Evolutionary conservation across 805 yeast species (phyloP), one percentile per base, ranked within the genome.

Genomic region (Diddensiella transvaalensis): DNA sequence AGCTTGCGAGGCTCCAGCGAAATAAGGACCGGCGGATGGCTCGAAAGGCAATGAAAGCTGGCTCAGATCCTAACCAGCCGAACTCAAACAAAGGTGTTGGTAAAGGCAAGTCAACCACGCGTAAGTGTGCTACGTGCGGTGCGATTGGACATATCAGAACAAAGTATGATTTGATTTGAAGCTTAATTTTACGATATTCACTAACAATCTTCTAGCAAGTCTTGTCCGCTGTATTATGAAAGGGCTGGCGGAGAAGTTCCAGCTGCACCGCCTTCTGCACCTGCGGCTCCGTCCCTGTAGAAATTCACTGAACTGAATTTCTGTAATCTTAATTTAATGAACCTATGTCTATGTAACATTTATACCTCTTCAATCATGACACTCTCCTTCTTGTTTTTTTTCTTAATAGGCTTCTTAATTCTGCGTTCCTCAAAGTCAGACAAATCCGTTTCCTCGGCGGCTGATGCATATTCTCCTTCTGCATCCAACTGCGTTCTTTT

Each of bases 51-150:
- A 70, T 60, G 66, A 78, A 67, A 72, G 72, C 44, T 57, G 64
- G 44, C 54, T 63, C 52, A 47, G 60, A 55, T 19, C 47, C 42
- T 29, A 44, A 41, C 24, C 49, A 50, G 13, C 42, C 50, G 8
- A 47, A 47, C 6, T 51, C 59, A 30, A 85, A 83, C n/a, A 82
- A 80, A 56, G 85, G 86, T 21, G 78, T 78, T 37, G 87, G 87
- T 24, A 84, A 84, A 59, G 85, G 85, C 26, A 83, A 83, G 59
- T 75, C 83, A 24, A 81, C 80, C 3, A 83, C 85, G 5, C 74
- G 99, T 63, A 80, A 87, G 61, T 91, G 99, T 69, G 90, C 95
- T 2, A 84, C 93, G 0, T 91, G 99, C 74, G 98, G 98, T 19
- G 93, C 91, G 10, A 76, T 86, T 54, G 99, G 98, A 0, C 99